Base-by-base conservation (phyloP, 2,329 filamentous ascomycete species). In the Colletotrichum endophyticum region DNA sequence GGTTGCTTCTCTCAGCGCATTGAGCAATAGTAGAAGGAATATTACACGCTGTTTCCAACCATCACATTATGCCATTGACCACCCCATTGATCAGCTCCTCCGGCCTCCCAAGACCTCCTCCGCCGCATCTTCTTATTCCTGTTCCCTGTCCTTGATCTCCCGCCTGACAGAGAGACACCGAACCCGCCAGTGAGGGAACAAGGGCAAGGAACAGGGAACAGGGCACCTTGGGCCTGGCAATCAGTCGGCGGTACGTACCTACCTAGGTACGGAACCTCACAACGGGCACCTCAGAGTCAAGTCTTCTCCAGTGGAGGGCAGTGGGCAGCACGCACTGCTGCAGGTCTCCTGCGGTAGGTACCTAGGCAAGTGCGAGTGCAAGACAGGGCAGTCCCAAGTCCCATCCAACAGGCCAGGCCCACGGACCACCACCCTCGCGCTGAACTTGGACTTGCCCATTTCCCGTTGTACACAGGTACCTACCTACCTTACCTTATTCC, bases 111-210 rank as follows among this genome's bases (percentile, higher is more conserved):
- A 22, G n/a, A 25, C 44, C 19, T 53, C 44, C n/a, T 53, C 44
- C 44, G n/a, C 44, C 44, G 44, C 59, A 61, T 75, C 22, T 71
- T 66, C 36, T 61, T 44, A 44, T 49, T 25, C 32, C 30, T 32
- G 19, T 39, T 64, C 62, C 73, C 63, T 73, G 73, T 57, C 73
- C 70, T 28, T 44, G 70, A 56, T 57, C 44, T 63, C 39, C 73
- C 57, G 63, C 70, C 69, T 75, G 68, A 61, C 68, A 66, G 61
- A 75, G 53, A 72, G 32, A 64, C 57, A 72, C 49, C 53, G 25
- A 32, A 30, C 39, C 61, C 59, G 61, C 69, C 69, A 57, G 39
- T 15, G 66, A 61, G 66, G 12, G 72, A 74, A 44, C 62, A 64
- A 39, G 62, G 32, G 30, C 34, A 27, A 39, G 62, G 62, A 8